Conservation (phyloP, 2,329 filamentous ascomycete genomes). For the Akanthomyces muscarius region DNA sequence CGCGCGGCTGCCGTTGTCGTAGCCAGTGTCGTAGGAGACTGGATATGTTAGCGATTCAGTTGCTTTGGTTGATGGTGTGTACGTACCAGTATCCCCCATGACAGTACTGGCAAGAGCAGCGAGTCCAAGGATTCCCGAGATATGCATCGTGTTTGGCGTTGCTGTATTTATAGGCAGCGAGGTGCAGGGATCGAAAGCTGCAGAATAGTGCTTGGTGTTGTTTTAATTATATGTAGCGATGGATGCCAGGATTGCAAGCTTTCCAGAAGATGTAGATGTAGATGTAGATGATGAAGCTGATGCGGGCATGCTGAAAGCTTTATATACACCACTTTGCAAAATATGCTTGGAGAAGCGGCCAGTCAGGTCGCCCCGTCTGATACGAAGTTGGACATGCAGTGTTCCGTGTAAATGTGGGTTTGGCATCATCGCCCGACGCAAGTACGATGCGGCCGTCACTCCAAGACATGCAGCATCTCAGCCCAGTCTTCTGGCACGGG, state of each 20-base stretch:
- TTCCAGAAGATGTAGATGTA: neutral
- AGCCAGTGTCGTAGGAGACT: constrained; percentile 70
- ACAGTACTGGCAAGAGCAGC: constrained; percentile 35
- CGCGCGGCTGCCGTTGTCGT: constrained; percentile 56
- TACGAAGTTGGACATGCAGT: constrained; percentile 1
- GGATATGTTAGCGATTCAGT: neutral
- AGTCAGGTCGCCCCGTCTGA: neutral
- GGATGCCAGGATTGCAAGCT: neutral
- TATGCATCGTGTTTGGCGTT: constrained; percentile 38
- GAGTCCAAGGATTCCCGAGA: constrained; percentile 37
- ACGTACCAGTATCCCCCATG: neutral
- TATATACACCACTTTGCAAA: neutral
- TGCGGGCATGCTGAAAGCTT: neutral
- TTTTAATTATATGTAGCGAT: neutral
- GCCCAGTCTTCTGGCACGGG: neutral
- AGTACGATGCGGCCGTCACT: neutral
- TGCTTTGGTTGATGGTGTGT: too few species aligned
- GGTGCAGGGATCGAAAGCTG: too few species aligned
- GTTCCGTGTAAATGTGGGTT: constrained; percentile 1
- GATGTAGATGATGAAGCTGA: too few species aligned
- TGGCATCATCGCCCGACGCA: neutral
- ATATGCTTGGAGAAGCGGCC: neutral
- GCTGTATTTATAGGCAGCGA: neutral
- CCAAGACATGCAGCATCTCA: neutral
- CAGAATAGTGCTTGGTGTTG: too few species aligned